Evolutionary conservation across 2,329 filamentous ascomycete genomes (phyloP).

Genomic region (Cordyceps pruinosa): DNA sequence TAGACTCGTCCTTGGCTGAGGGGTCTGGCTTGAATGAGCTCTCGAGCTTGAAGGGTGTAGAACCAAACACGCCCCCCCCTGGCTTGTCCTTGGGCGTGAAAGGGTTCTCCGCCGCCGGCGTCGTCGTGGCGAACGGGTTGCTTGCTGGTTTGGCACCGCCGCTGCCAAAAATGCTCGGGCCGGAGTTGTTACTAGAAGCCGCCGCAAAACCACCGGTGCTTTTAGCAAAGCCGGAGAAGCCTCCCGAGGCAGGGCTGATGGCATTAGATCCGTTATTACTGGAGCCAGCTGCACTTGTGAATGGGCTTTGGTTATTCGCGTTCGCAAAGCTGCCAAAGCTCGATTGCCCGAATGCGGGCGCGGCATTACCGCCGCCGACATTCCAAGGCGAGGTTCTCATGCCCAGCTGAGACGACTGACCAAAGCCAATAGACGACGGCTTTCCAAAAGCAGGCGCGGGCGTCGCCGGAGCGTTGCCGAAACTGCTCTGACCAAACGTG

Average conservation of each 20-base stretch:
- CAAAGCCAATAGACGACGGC: conserved; percentile 44
- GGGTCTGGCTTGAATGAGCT: conserved; percentile 62
- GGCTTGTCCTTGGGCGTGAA: conserved; percentile 21
- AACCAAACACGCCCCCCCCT: conserved; percentile 35
- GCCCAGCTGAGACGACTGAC: conserved; percentile 43
- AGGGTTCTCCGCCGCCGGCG: conserved; percentile 16
- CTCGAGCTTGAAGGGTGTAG: conserved; percentile 58
- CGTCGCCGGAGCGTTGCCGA: conserved; percentile 32
- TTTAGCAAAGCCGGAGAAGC: conserved; percentile 48
- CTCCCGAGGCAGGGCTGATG: conserved; percentile 29
- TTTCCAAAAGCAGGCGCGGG: conserved; percentile 43
- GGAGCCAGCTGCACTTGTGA: conserved; percentile 26
- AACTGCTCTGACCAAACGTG: conserved; percentile 39
- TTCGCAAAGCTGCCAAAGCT: conserved; percentile 38
- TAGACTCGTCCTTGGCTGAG: conserved; percentile 51
- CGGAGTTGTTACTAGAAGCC: conserved; percentile 31
- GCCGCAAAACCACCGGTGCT: conserved; percentile 52
- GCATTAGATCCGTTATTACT: conserved; percentile 4
- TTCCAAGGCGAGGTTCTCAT: conserved; percentile 49
- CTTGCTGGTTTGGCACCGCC: conserved; percentile 28
- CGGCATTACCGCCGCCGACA: conserved; percentile 19
- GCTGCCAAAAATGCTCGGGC: conserved; percentile 31
- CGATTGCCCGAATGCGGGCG: conserved; percentile 49
- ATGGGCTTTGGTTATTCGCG: conserved; percentile 29
- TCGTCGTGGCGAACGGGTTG: conserved; percentile 24